Evolutionary conservation across 1,284 basidiomycete species (phyloP).

Genomic region (Apiotrichum siamense): DNA sequence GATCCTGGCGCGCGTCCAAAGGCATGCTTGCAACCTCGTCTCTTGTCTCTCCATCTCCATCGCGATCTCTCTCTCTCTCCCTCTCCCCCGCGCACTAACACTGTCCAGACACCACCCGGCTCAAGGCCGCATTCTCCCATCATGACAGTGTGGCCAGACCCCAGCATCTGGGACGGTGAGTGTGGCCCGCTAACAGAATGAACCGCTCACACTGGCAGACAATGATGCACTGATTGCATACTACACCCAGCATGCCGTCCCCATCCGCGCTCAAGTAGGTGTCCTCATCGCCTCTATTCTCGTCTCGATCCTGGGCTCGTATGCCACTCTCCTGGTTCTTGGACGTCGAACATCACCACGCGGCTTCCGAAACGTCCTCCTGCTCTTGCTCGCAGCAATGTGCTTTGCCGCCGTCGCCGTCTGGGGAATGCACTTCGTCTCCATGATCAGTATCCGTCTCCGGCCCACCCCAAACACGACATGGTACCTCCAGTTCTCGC

Average conservation of each 20-base stretch:
- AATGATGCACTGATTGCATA: slow-evolving; percentile 38
- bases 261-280: slow-evolving; percentile 46
- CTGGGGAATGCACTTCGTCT: slow-evolving; percentile 52
- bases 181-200: not conserved
- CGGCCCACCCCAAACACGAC: slow-evolving; percentile 12
- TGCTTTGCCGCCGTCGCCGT: slow-evolving; percentile 83
- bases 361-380: slow-evolving; percentile 46
- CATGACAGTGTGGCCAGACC: slow-evolving; percentile 22
- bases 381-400: slow-evolving; percentile 57
- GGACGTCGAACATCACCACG: slow-evolving; percentile 48
- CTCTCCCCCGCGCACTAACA: not conserved
- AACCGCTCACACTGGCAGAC: slow-evolving; percentile 21
- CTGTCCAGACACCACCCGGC: not conserved
- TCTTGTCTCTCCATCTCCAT: no score
- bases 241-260: slow-evolving; percentile 43
- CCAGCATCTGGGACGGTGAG: slow-evolving; percentile 33
- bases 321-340: slow-evolving; percentile 50
- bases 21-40: no score
- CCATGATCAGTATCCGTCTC: slow-evolving; percentile 48
- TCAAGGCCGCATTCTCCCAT: not conserved
- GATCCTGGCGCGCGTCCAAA: no score
- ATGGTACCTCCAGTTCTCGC: slow-evolving; percentile 49
- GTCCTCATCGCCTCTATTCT: slow-evolving; percentile 51
- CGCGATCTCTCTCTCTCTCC: not conserved
- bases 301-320: slow-evolving; percentile 51